Evolutionary conservation across 441 rosid genomes (phyloP), one percentile per base, ranked within the genome.

Genomic region (Pelargonium australe): DNA sequence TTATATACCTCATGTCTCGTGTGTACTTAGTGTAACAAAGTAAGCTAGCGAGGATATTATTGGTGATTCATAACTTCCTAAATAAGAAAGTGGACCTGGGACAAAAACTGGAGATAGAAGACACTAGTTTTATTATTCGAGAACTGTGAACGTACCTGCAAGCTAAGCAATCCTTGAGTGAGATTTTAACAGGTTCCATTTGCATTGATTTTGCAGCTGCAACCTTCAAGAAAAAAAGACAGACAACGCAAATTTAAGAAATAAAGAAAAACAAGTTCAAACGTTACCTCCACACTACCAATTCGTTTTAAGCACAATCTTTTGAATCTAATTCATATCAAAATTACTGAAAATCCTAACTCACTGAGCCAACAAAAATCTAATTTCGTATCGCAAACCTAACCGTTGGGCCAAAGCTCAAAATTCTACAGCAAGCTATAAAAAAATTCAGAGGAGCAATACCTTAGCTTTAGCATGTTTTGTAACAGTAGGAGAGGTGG

Each of bases 91-190:
- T 25, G 28, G 28, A 25, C 28, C 28, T 25, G 28, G 28, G 28
- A 25, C 28, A 25, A 25, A 25, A 25, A 25, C 28, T 25, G 28
- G 28, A 25, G 28, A 25, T 25, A 25, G 28, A 25, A 25, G 28
- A 25, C 28, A 25, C 28, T 25, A 1, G 28, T 25, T 25, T 25
- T 25, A 4, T 16, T 17, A 6, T 63, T 1, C 67, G 12, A 68
- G 51, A 31, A 47, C 63, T 66, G 28, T 25, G 28, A 25, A 25
- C 28, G 53, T 41, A 91, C 97, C 97, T 94, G 88, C 99, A 95
- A 43, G 99, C 97, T 77, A 95, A 85, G 76, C 99, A 95, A 73
- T 92, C 99, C 84, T 92, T 95, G 23, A 95, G 97, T 16, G 99
- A 95, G 19, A 92, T 95, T 80, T 87, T 89, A 16, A 94, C 97